phyloP scores from a whole-genome alignment of 208 protist species.

The Vickermania ingenoplastis region DNA sequence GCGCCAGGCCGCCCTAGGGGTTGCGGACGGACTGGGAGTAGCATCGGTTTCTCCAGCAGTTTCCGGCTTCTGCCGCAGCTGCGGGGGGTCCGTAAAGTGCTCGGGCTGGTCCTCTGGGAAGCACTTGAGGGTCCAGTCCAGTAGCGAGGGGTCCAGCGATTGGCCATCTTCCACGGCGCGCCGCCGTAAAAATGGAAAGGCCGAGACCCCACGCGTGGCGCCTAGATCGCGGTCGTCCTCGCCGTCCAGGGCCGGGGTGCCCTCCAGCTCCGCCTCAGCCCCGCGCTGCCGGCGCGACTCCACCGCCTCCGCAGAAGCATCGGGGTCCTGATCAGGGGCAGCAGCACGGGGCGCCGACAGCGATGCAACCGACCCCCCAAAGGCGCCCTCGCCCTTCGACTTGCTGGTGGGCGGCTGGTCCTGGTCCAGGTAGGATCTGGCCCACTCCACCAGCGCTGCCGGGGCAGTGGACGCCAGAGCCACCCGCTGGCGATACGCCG shows the following conservation, averaged over 20 bases:
- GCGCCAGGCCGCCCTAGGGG: not conserved
- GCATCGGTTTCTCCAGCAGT: slow-evolving; percentile 1
- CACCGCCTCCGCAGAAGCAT: slow-evolving; percentile 5
- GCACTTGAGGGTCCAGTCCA: slow-evolving; percentile 88
- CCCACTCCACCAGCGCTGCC: slow-evolving; percentile 37
- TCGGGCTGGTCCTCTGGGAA: slow-evolving; percentile 65
- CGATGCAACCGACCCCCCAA: not conserved
- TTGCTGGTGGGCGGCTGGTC: not conserved
- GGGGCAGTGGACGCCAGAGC: slow-evolving; percentile 28
- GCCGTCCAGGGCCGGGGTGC: slow-evolving; percentile 54
- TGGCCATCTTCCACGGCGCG: slow-evolving; percentile 58
- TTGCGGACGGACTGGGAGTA: not conserved
- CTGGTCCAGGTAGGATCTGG: not conserved
- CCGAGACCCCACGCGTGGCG: slow-evolving; percentile 17
- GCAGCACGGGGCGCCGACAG: not conserved
- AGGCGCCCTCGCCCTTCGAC: not conserved
- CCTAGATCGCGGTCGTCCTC: slow-evolving; percentile 11
- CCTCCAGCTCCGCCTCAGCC: slow-evolving; percentile 28
- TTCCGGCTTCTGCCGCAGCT: slow-evolving; percentile 20
- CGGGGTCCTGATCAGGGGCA: slow-evolving; percentile 2
- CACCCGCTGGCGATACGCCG: slow-evolving; percentile 57
- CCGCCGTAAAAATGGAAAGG: slow-evolving; percentile 80
- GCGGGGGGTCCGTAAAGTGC: slow-evolving; percentile 61
- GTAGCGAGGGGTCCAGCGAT: slow-evolving; percentile 75
- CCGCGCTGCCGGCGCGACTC: slow-evolving; percentile 43